phyloP scores from a whole-genome alignment of 371 early-diverging fungal genomes.

The Mortierella sp. region DNA sequence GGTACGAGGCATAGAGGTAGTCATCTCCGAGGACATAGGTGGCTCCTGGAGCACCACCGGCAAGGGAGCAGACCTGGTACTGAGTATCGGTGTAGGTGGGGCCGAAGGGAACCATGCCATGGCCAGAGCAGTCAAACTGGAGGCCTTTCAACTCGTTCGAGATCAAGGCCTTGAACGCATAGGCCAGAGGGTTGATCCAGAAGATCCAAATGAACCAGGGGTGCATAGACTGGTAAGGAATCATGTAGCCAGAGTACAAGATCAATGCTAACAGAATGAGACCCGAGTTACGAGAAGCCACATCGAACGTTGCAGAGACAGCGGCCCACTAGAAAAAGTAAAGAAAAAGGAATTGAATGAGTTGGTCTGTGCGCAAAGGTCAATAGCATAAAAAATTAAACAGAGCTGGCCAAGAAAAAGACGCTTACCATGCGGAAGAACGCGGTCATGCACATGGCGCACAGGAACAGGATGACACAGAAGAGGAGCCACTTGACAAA shows the following conservation, averaged over 20 bases:
- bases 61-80: constrained; percentile 75
- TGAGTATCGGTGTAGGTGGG: constrained; percentile 64
- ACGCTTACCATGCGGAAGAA: constrained; percentile 61
- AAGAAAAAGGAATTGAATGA: constrained; percentile 14
- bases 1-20: constrained; percentile 63
- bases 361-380: background rate
- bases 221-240: constrained; percentile 75
- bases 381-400: constrained; percentile 42
- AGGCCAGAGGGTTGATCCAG: constrained; percentile 82
- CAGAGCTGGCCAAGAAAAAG: too few relatives aligned
- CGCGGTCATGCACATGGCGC: constrained; percentile 68
- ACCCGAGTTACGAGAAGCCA: constrained; percentile 69
- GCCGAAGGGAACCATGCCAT: constrained; percentile 69
- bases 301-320: constrained; percentile 65
- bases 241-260: constrained; percentile 76
- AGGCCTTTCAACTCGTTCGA: constrained; percentile 80
- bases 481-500: constrained; percentile 70
- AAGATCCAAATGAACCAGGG: constrained; percentile 82
- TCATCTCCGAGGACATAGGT: constrained; percentile 70
- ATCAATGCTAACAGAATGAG: constrained; percentile 68
- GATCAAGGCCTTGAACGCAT: constrained; percentile 78
- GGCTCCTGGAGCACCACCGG: constrained; percentile 68
- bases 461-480: constrained; percentile 61
- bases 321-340: constrained; percentile 55
- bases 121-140: constrained; percentile 63